Percentiles rank a stretch among this genome's conserved stretches.
Conservation (phyloP, 495 filamentous ascomycete genomes). For the Aspergillus homomorphus region DNA sequence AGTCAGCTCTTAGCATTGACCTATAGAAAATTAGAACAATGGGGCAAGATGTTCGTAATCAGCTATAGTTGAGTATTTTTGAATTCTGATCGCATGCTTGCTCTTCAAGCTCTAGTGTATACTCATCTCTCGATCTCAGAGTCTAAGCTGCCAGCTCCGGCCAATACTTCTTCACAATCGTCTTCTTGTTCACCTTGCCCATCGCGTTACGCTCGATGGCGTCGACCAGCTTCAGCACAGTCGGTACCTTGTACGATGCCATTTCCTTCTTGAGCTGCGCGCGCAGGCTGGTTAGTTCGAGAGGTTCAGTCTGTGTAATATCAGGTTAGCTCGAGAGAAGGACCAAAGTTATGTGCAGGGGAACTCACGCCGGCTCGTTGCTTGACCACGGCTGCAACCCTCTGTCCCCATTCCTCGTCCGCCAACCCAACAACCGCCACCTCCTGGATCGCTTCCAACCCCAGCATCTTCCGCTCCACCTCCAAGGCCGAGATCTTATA, state of each 20-base stretch:
- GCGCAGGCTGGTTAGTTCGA: conserved; percentile 37
- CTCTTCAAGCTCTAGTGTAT: not conserved
- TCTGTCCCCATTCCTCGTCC: conserved; percentile 46
- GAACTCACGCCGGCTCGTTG: conserved; percentile 38
- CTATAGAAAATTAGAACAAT: too few species aligned
- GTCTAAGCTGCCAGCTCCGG: conserved; percentile 21
- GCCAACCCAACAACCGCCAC: conserved; percentile 43
- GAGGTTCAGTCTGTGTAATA: conserved; percentile 28
- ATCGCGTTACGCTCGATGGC: conserved; percentile 48
- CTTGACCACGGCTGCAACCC: conserved; percentile 43
- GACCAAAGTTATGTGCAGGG: not conserved
- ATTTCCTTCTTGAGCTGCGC: conserved; percentile 40
- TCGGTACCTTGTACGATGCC: conserved; percentile 49
- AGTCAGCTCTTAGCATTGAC: too few species aligned
- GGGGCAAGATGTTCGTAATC: too few species aligned
- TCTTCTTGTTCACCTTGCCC: conserved; percentile 50
- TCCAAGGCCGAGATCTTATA: conserved; percentile 48
- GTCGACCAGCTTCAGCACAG: conserved; percentile 43
- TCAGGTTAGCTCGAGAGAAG: not conserved
- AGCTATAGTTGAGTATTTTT: too few species aligned
- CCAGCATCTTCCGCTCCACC: conserved; percentile 44
- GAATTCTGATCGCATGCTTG: too few species aligned
- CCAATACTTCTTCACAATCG: conserved; percentile 44
- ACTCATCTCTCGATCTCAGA: not conserved
- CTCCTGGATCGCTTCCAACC: conserved; percentile 35